A percentile compares a stretch with the other conserved stretches of the same genome.
Evolutionary conservation across 345 rosid species (phyloP).

Genomic region (Capsella bursapastoris): DNA sequence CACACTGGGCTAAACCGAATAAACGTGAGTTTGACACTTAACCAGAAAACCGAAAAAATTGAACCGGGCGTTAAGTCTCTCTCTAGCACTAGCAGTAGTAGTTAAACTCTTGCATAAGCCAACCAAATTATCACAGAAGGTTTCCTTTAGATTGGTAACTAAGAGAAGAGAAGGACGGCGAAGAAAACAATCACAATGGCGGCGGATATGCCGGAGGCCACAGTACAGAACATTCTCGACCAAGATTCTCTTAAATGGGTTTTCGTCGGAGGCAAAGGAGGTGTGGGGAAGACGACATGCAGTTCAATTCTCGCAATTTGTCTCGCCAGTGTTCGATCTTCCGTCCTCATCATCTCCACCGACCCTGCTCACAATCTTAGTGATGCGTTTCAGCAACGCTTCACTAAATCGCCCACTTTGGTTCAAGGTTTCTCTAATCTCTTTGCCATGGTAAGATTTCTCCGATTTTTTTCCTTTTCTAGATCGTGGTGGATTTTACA

Average conservation of each 20-base stretch:
- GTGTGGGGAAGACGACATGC: conserved; percentile 97
- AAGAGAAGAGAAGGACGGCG: conserved; percentile 1
- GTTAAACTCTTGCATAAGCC: conserved; percentile 9
- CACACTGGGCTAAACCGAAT: neutral
- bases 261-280: conserved; percentile 99
- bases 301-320: conserved; percentile 89
- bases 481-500: conserved; percentile 26
- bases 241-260: conserved; percentile 97
- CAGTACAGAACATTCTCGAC: conserved; percentile 75
- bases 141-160: conserved; percentile 13
- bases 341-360: conserved; percentile 97
- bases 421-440: conserved; percentile 93
- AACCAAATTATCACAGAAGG: conserved; percentile 4
- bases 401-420: conserved; percentile 84
- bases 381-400: conserved; percentile 97
- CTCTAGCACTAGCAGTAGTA: no score
- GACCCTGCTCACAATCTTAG: conserved; percentile 99
- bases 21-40: neutral
- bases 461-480: neutral
- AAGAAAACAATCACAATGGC: conserved; percentile 36
- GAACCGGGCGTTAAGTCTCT: conserved; percentile 20
- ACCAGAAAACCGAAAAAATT: neutral
- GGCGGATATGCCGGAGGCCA: conserved; percentile 65
- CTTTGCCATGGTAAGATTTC: conserved; percentile 76
- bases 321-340: conserved; percentile 77